phyloP scores from a whole-genome alignment of 129 eudicot species.

The Flaveria trinervia region DNA sequence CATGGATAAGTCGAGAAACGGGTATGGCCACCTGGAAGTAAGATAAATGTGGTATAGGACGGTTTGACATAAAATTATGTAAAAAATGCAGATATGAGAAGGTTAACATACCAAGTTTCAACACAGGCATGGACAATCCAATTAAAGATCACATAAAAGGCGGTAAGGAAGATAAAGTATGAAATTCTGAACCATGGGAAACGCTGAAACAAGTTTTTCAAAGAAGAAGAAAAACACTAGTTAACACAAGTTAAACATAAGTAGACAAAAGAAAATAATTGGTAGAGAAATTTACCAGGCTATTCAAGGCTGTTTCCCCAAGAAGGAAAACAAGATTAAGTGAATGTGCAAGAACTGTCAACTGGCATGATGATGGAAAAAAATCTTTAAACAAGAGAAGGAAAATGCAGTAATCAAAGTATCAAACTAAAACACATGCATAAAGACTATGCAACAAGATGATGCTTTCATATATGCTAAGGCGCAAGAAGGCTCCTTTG shows the following conservation, averaged over 20 bases:
- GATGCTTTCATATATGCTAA: not conserved
- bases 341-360: constrained; percentile 74
- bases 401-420: not conserved
- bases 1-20: constrained; percentile 71
- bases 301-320: constrained; percentile 77
- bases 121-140: constrained; percentile 73
- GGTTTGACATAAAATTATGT: not conserved
- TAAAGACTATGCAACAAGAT: constrained; percentile 2
- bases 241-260: not conserved
- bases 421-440: not conserved
- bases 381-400: constrained; percentile 11
- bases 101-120: constrained; percentile 47
- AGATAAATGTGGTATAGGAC: constrained; percentile 5
- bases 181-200: constrained; percentile 79
- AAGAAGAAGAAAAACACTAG: not conserved
- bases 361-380: constrained; percentile 42
- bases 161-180: constrained; percentile 67
- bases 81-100: constrained; percentile 9
- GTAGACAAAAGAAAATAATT: not conserved
- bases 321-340: constrained; percentile 65
- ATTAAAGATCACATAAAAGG: constrained; percentile 66
- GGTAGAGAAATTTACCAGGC: constrained; percentile 53
- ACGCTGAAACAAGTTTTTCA: constrained; percentile 50
- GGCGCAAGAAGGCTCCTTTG: not conserved
- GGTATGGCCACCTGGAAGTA: constrained; percentile 91